Percentiles rank a stretch among this genome's conserved stretches.
These are phyloP conservation scores for Biscutella laevigata DNA, from an alignment of 441 rosid genomes.

Conservation along the genomic window DNA sequence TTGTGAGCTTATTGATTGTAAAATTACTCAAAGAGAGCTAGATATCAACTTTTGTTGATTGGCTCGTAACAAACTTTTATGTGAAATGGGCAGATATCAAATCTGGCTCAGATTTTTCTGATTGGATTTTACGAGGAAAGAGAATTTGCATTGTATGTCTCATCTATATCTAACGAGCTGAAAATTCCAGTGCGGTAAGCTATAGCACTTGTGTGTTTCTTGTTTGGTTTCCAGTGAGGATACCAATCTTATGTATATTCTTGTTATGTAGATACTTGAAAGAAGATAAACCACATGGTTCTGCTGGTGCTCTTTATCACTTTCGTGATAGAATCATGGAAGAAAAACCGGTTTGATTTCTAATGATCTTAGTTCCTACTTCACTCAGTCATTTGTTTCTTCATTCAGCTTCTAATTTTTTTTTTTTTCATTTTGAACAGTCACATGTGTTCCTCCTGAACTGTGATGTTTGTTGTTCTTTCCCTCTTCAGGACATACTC, in stretches of 20 bases:
- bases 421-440: constrained; percentile 31
- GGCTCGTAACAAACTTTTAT: not conserved
- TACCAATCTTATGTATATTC: constrained; percentile 4
- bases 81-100: constrained; percentile 43
- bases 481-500: constrained; percentile 72
- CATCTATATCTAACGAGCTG: constrained; percentile 77
- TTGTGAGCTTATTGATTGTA: not conserved
- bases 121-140: constrained; percentile 82
- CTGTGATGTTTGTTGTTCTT: constrained; percentile 88
- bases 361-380: not conserved
- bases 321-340: constrained; percentile 74
- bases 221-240: not conserved
- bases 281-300: constrained; percentile 91
- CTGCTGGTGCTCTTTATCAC: constrained; percentile 86
- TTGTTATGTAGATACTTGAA: constrained; percentile 53
- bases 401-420: not conserved
- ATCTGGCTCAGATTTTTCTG: constrained; percentile 64
- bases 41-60: constrained; percentile 12
- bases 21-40: not conserved
- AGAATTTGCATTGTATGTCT: constrained; percentile 72
- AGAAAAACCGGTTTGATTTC: constrained; percentile 54
- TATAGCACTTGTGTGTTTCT: not conserved
- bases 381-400: not conserved
- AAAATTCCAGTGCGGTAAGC: constrained; percentile 73
- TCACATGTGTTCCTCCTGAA: constrained; percentile 69